phyloP scores from a whole-genome alignment of 768 basidiomycete genomes.

The Russula vinacea region DNA sequence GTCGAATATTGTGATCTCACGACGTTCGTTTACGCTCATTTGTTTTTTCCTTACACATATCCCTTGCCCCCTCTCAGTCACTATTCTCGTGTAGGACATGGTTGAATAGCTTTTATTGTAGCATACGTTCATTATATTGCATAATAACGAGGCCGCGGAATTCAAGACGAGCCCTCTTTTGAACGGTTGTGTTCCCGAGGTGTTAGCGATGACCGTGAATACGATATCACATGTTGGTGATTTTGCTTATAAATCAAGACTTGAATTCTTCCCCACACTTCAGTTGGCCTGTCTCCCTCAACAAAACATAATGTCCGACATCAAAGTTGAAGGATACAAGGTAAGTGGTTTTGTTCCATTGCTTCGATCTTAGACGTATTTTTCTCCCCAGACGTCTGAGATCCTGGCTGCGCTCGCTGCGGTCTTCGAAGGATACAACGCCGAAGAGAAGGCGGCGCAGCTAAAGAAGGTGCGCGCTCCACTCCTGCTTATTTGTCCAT shows the following conservation, averaged over 20 bases:
- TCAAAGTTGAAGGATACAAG: conserved; percentile 29
- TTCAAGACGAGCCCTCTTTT: not conserved
- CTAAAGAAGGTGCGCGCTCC: conserved; percentile 65
- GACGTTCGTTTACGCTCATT: not conserved
- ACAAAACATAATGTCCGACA: conserved; percentile 27
- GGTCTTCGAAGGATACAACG: conserved; percentile 52
- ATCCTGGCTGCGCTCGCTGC: conserved; percentile 53
- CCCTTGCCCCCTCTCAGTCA: conserved; percentile 12
- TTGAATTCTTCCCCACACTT: not conserved
- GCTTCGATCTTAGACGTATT: not conserved
- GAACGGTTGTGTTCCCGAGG: not conserved
- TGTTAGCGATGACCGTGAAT: not conserved
- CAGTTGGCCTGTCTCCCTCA: not conserved
- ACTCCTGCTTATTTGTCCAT: not conserved
- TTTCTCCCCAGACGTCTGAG: conserved; percentile 55
- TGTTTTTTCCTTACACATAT: not conserved
- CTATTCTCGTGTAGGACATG: not conserved
- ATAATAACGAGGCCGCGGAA: conserved; percentile 4
- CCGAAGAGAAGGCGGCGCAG: conserved; percentile 61
- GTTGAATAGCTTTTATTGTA: conserved; percentile 1
- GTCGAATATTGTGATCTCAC: conserved; percentile 57
- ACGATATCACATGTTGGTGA: not conserved
- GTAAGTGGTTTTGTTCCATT: not conserved
- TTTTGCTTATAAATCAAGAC: not conserved
- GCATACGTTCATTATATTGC: conserved; percentile 16